These are phyloP conservation scores for Ephemerocybe angulata DNA, from an alignment of 768 basidiomycete genomes.

Conservation along the genomic window DNA sequence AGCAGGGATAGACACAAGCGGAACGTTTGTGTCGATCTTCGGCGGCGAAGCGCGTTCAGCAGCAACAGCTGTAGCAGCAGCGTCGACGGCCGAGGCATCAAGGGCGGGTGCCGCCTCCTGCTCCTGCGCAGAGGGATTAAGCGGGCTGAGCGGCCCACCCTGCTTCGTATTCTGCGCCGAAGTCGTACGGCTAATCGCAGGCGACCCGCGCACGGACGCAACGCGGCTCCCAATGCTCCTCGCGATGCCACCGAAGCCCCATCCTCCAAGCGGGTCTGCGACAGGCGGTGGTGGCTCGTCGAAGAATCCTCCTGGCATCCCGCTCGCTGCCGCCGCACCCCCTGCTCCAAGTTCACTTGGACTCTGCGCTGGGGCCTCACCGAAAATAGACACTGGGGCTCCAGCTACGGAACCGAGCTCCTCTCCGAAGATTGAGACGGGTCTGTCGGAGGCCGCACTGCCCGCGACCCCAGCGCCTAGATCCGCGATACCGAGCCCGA, in stretches of 20 bases:
- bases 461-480: slow-evolving; percentile 4
- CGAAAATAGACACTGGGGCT: slow-evolving; percentile 8
- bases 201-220: slow-evolving; percentile 1
- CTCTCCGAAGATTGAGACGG: slow-evolving; percentile 20
- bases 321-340: slow-evolving; percentile 15
- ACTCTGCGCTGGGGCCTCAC: slow-evolving; percentile 9
- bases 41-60: neutral
- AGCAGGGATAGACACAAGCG: neutral
- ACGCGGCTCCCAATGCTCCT: neutral
- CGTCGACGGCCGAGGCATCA: neutral
- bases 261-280: neutral
- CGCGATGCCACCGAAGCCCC: neutral
- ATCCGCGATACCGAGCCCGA: slow-evolving; percentile 16
- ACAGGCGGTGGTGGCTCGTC: neutral
- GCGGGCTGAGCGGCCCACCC: slow-evolving; percentile 28
- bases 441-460: neutral
- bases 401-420: slow-evolving; percentile 19
- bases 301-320: slow-evolving; percentile 10
- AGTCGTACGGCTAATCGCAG: slow-evolving; percentile 11
- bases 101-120: neutral
- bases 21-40: neutral
- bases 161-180: slow-evolving; percentile 18
- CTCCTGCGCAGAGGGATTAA: slow-evolving; percentile 30
- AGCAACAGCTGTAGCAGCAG: neutral
- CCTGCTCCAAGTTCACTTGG: too few species aligned